phyloP scores from a whole-genome alignment of 257 asterid species.

The Ligustrum vulgare region DNA sequence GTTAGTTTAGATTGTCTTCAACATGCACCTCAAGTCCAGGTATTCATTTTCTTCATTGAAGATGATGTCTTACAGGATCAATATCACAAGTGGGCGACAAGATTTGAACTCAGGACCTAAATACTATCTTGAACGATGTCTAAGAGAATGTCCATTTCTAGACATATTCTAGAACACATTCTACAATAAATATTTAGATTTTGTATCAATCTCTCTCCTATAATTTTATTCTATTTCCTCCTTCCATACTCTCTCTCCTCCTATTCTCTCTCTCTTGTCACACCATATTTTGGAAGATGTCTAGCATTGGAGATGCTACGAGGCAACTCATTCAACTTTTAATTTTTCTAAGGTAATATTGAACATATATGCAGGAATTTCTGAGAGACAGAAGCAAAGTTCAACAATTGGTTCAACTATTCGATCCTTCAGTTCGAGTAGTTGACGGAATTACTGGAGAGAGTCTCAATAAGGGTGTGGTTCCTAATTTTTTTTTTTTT shows the following conservation, averaged over 20 bases:
- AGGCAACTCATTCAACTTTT: not conserved
- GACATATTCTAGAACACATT: too few relatives aligned
- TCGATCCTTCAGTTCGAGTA: conserved; percentile 79
- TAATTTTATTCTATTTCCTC: too few relatives aligned
- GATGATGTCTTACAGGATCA: not conserved
- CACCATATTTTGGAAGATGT: too few relatives aligned
- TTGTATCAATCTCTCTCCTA: too few relatives aligned
- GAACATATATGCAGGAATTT: conserved; percentile 58
- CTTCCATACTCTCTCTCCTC: too few relatives aligned
- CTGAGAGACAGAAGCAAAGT: conserved; percentile 87
- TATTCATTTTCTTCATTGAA: not conserved
- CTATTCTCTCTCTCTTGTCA: too few relatives aligned
- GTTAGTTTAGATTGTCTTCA: not conserved
- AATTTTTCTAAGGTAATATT: conserved; percentile 19
- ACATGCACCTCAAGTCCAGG: not conserved
- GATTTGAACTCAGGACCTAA: not conserved
- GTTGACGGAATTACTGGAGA: conserved; percentile 75
- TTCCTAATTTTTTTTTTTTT: conserved; percentile 1
- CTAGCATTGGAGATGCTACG: too few relatives aligned
- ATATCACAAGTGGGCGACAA: not conserved
- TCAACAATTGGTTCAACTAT: conserved; percentile 60
- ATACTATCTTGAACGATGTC: not conserved
- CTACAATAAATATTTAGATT: too few relatives aligned
- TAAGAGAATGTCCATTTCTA: too few relatives aligned
- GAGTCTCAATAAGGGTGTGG: conserved; percentile 88